Base-by-base conservation (phyloP, 305 asterid genomes). In the Galium porrigens region DNA sequence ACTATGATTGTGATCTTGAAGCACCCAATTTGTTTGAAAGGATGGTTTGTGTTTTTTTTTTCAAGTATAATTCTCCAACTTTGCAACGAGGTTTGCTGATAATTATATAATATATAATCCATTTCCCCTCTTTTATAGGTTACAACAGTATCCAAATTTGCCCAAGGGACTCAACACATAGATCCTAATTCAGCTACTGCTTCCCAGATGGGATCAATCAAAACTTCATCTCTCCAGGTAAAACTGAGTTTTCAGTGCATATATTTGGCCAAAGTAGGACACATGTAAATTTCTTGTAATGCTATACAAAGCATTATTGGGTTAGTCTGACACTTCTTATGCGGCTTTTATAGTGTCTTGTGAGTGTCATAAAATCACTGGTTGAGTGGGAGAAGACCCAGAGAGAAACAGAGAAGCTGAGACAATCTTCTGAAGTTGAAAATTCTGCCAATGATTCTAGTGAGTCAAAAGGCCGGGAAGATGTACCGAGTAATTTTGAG, bases 1-100 rank as follows among this genome's bases (percentile, higher is more conserved):
- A 94, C 80, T 94, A 94, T 76, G 99, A 94, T 73, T 94, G 99
- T 83, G 99, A 90, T 83, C 96, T 94, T 70, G 86, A 90, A 71
- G 94, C 97, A 51, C 94, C 99, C 56, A 94, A 94, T 80, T 81
- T 88, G 73, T 94, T 90, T 84, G 99, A 94, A 73, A 80, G 85
- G 71, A 88, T 79, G 90, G 99, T 90, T 73, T 75, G 58, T 71
- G 68, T 58, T 61, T 69, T 57, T 61, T 22, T 46, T 46, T n/a
- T 5, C 65, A 27, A 12, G 53, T 37, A 17, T 32, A 8, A 17
- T 36, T 5, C 59, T 58, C 55, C 46, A 61, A 56, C 27, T 58
- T 80, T 12, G 58, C 9, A 15, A 39, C 18, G 22, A 55, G 66
- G 73, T 61, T 53, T 67, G 56, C 72, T 60, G 75, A 37, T 72